Base-by-base conservation (phyloP, 805 yeast species). In the Metschnikowia dekortorum region DNA sequence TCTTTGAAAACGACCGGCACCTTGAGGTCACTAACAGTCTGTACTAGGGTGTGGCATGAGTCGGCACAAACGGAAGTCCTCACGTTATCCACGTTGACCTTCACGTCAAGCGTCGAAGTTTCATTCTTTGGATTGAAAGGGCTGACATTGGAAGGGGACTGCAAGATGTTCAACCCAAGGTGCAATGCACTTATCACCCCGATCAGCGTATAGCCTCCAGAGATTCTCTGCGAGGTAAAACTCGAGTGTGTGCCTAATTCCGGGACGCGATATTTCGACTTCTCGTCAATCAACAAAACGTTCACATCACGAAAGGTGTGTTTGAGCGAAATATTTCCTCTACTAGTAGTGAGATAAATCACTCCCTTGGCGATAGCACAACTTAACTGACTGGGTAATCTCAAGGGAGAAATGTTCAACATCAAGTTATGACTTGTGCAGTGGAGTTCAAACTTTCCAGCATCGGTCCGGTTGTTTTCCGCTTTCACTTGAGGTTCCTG, bases 61-160 rank as follows among this genome's bases (percentile, higher is more conserved):
- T 91, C 98, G 1, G 96, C 92, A 69, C 97, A 90, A 2, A 84
- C 51, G 28, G 82, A 83, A 1, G 85, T 42, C 18, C 68, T 71
- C 13, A 78, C 62, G 14, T 69, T 68, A 49, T 81, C 87, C 6
- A 80, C 54, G 46, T 74, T 74, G 8, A 83, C 60, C 43, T 76
- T 78, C 31, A 83, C 41, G 44, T 76, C 80, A 2, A 78, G 48
- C 1, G 67, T 39, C 0, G 79, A 58, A 26, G 61, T 40, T 39
- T 55, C 59, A n/a, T 22, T n/a, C n/a, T 29, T 6, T 13, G 47
- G 8, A n/a, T 34, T 28, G 3, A 7, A 8, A 70, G 70, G 0
- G 37, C 7, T 29, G n/a, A 8, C 11, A 6, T 35, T 8, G 10
- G 30, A n/a, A 16, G 31, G n/a, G 26, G 31, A 13, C 5, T 34